Evolutionary conservation across 345 rosid species (phyloP).

Genomic region (Arabidopsis arenosa): DNA sequence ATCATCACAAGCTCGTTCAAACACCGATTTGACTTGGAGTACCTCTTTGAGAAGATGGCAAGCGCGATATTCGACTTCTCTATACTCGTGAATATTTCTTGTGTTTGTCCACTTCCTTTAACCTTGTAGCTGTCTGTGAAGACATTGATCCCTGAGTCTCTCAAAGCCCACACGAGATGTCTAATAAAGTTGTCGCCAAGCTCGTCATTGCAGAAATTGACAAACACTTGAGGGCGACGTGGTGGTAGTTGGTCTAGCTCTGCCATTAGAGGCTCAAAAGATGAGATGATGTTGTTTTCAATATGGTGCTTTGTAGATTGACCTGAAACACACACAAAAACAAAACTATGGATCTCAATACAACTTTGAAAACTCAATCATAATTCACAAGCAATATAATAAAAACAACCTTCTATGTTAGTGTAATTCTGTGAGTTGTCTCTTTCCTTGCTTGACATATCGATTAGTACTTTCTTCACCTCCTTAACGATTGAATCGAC

Average conservation of each 20-base stretch:
- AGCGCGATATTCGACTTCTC: conserved; percentile 5
- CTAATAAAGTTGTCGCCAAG: conserved; percentile 10
- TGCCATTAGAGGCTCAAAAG: background rate
- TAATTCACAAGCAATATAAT: background rate
- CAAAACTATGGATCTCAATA: background rate
- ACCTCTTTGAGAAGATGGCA: conserved; percentile 18
- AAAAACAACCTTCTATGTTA: background rate
- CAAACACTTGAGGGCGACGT: background rate
- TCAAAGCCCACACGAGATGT: conserved; percentile 8
- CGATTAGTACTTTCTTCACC: conserved; percentile 31
- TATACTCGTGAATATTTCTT: background rate
- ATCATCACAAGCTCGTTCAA: conserved; percentile 17
- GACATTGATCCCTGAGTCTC: conserved; percentile 1
- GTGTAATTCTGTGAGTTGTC: background rate
- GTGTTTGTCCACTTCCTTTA: background rate
- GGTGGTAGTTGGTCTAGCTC: conserved; percentile 1
- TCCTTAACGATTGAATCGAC: conserved; percentile 30
- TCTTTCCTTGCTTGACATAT: background rate
- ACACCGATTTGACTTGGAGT: conserved; percentile 2
- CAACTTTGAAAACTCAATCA: background rate
- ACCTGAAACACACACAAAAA: conserved; percentile 6
- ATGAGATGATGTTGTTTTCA: background rate
- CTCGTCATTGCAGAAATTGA: conserved; percentile 17
- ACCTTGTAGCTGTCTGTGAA: background rate
- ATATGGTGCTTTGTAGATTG: background rate